These are phyloP conservation scores for Ormosia semicastrata DNA, from an alignment of 306 rosid genomes.

Conservation along the genomic window DNA sequence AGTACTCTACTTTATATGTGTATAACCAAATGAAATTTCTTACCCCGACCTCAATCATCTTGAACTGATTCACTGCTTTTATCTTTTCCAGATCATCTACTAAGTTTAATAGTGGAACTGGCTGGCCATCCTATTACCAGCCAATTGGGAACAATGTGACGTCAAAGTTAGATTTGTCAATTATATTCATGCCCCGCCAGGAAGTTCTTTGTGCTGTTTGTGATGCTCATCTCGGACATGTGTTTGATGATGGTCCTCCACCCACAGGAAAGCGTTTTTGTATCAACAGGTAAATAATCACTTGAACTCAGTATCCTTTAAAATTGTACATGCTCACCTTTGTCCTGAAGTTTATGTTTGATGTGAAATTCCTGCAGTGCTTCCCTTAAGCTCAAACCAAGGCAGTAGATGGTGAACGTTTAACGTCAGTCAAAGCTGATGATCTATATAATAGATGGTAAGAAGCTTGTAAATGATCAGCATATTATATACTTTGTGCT, in stretches of 20 bases:
- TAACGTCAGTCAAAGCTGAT: neutral
- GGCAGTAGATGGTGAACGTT: constrained; percentile 24
- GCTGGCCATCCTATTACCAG: constrained; percentile 96
- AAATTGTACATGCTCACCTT: neutral
- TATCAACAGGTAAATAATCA: constrained; percentile 66
- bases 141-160: constrained; percentile 74
- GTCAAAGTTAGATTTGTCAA: constrained; percentile 75
- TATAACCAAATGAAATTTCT: neutral
- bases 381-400: constrained; percentile 63
- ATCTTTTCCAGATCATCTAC: constrained; percentile 74
- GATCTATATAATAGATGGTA: neutral
- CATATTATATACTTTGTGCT: neutral
- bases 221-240: constrained; percentile 95
- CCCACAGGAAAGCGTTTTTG: constrained; percentile 90
- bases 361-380: constrained; percentile 50
- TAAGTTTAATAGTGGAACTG: constrained; percentile 92
- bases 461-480: constrained; percentile 33
- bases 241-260: constrained; percentile 94
- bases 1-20: constrained; percentile 27
- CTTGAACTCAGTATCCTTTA: neutral
- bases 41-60: neutral
- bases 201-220: constrained; percentile 86
- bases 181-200: constrained; percentile 92
- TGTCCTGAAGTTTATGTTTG: constrained; percentile 18
- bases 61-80: neutral